These are phyloP conservation scores for Blastobotrys malaysiensis DNA, from an alignment of 1,139 yeast genomes.

Conservation along the genomic window DNA sequence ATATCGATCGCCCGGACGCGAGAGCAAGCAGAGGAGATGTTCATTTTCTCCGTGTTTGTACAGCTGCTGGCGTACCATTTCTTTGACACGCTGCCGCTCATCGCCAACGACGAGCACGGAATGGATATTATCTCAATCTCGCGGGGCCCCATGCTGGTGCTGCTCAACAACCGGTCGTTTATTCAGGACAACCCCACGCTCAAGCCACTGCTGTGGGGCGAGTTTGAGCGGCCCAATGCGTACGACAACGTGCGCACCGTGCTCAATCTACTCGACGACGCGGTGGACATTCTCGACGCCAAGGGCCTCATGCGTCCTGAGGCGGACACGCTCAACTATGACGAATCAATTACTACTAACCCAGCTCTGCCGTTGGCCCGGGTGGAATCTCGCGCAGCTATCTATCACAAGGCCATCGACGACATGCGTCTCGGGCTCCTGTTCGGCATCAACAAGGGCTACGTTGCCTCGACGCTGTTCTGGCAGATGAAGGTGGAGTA, in stretches of 20 bases:
- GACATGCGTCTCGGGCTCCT: constrained; percentile 3
- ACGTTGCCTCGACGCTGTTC: constrained; percentile 11
- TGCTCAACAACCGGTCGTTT: not conserved
- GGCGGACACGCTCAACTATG: not conserved
- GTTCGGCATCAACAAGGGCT: constrained; percentile 2
- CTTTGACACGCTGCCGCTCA: constrained; percentile 18
- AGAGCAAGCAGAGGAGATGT: constrained; percentile 15
- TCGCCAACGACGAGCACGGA: constrained; percentile 11
- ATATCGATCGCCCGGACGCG: constrained; percentile 8
- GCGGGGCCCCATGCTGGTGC: constrained; percentile 20
- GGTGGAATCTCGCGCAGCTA: not conserved
- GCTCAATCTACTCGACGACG: constrained; percentile 1
- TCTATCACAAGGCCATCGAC: constrained; percentile 5
- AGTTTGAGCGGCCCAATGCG: not conserved
- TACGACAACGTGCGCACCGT: not conserved
- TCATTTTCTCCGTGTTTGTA: constrained; percentile 19
- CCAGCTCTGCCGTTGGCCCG: not conserved
- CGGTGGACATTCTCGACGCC: not conserved
- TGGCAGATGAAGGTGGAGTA: constrained; percentile 19
- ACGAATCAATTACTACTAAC: not conserved
- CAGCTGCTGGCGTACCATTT: constrained; percentile 23
- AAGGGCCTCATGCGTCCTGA: not conserved
- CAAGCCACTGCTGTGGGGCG: not conserved
- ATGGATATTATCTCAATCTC: constrained; percentile 20
- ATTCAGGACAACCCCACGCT: not conserved